Evolutionary conservation across 179 eudicot species (phyloP), one percentile per base, ranked within the genome.

Genomic region (Gypsophila paniculata): DNA sequence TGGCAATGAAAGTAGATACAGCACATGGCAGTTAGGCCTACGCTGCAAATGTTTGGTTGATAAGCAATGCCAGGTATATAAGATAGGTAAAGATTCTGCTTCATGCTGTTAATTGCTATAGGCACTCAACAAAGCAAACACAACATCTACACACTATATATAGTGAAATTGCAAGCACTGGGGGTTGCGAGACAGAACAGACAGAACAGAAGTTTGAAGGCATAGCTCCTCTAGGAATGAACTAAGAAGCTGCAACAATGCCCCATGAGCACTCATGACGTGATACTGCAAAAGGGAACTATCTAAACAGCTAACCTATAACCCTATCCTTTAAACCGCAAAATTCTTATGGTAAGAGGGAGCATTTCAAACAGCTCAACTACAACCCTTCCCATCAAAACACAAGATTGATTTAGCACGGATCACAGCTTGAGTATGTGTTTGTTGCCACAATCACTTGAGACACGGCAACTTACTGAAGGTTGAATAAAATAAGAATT

Each of bases 61-160:
- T 1, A 53, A 53, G 58, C 58, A 53, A 18, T n/a, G 58, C n/a
- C 49, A 44, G 49, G 49, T 44, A 44, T 11, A 44, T 44, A 44
- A 44, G 25, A 58, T 42, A 25, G 12, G 48, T 12, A 22, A 19
- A 60, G 29, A 46, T 57, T 57, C 61, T 8, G 14, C 32, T 22
- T 21, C 61, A 57, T 18, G 61, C 29, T 57, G 25, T 57, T 21
- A 4, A 10, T 57, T 57, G 61, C 32, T 21, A 21, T 21, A 21
- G 61, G 19, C 61, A 21, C 61, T 21, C 53, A 38, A 57, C 49
- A 12, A 55, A 57, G 34, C 64, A 34, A 57, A 55, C 48, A n/a
- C n/a, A n/a, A 70, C 48, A 11, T 34, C 23, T 10, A 22, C 57
- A 18, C 53, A 54, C n/a, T n/a, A n/a, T n/a, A n/a, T n/a, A 57